Base-by-base conservation (phyloP, 495 filamentous ascomycete genomes). In the Annulohypoxylon maeteangense region DNA sequence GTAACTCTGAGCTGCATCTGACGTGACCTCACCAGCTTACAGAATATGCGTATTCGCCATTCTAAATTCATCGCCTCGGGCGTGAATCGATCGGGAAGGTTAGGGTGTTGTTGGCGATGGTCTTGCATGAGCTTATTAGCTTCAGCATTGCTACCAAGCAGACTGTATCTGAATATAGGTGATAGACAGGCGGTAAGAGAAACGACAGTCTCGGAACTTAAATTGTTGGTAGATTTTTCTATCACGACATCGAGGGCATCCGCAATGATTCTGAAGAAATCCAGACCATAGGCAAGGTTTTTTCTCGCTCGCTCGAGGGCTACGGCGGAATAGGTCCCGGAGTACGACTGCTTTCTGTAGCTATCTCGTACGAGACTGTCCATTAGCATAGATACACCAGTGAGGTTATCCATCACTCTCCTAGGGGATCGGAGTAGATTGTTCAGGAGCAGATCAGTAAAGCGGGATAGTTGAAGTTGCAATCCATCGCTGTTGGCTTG, bases 1-100 rank as follows among this genome's bases (percentile, higher is more conserved):
- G 87, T 80, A 10, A 95, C 91, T 48, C 94, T 88, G 27, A 96
- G 85, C 74, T 97, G 93, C 93, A 98, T 97, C 62, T 92, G 90
- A n/a, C 92, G 88, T 12, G 90, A 92, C 76, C 86, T 85, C 61
- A 96, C 90, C 70, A 92, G 86, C 74, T 88, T 93, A 75, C 86
- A 87, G 47, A 91, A 82, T 7, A 89, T 79, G 31, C 79, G 81
- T 76, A 96, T 90, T 67, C 88, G 91, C 92, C 92, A 96, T 8
- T 86, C 86, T 55, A 84, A 78, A 1, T 83, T 75, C 11, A 93
- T 81, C 2, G 92, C 81, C 14, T 84, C 82, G 10, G 72, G 68
- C 6, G 72, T 54, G 36, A 71, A 68, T n/a, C 71, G 58, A 7
- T 59, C 44, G 22, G 69, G 34, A 32, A 85, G 63, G 1, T 68